phyloP scores from a whole-genome alignment of 1,284 basidiomycete genomes.

The Cryptococcus neoformans region DNA sequence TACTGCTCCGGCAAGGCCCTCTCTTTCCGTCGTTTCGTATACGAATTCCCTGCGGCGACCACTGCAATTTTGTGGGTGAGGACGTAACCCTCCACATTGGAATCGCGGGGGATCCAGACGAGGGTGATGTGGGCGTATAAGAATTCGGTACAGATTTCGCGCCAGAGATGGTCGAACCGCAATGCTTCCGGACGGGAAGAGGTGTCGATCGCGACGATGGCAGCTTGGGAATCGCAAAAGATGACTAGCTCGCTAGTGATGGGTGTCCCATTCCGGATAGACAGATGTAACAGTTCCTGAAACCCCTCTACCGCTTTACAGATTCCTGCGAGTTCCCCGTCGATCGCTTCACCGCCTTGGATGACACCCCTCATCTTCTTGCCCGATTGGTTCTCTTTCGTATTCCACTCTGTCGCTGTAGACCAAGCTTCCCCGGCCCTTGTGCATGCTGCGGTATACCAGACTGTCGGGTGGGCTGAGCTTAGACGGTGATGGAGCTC shows the following conservation, averaged over 20 bases:
- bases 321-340: conserved; percentile 45
- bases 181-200: conserved; percentile 39
- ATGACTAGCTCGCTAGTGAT: conserved; percentile 43
- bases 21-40: conserved; percentile 39
- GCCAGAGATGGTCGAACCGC: conserved; percentile 40
- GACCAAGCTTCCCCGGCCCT: conserved; percentile 48
- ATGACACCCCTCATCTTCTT: conserved; percentile 42
- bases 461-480: conserved; percentile 28
- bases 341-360: conserved; percentile 37
- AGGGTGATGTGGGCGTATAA: conserved; percentile 40
- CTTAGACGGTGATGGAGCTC: conserved; percentile 41
- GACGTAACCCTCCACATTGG: conserved; percentile 39
- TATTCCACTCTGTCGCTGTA: conserved; percentile 46
- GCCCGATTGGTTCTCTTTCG: conserved; percentile 33
- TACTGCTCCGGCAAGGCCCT: conserved; percentile 33
- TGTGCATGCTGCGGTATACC: conserved; percentile 46
- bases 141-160: conserved; percentile 40
- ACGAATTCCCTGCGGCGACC: conserved; percentile 44
- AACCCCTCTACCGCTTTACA: conserved; percentile 47
- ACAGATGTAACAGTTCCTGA: conserved; percentile 33
- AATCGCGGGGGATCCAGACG: conserved; percentile 42
- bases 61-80: conserved; percentile 46
- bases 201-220: conserved; percentile 46
- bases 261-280: conserved; percentile 32
- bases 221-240: conserved; percentile 46